Conservation (phyloP, 129 eudicot species). For the Arctium lappa region DNA sequence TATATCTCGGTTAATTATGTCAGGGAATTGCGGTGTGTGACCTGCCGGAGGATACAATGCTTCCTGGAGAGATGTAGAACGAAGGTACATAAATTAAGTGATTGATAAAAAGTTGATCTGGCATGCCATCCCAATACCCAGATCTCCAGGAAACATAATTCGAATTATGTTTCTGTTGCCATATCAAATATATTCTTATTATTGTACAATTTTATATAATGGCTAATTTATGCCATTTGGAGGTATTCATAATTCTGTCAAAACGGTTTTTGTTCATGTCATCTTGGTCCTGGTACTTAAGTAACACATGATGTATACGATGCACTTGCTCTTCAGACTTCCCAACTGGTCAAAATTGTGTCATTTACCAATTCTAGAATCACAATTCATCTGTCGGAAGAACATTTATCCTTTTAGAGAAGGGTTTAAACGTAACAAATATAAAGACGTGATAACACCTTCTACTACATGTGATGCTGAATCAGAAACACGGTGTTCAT, state of each 20-base stretch:
- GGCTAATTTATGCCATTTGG: slow-evolving; percentile 5
- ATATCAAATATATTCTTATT: slow-evolving; percentile 7
- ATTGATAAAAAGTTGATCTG: slow-evolving; percentile 1
- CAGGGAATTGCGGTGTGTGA: slow-evolving; percentile 96
- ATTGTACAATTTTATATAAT: slow-evolving; percentile 23
- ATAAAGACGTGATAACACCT: not conserved
- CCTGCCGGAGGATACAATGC: slow-evolving; percentile 95
- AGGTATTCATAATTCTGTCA: slow-evolving; percentile 20
- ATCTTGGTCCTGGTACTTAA: not conserved
- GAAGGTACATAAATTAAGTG: not conserved
- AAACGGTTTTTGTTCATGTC: slow-evolving; percentile 11
- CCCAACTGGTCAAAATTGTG: not conserved
- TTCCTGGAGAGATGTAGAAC: slow-evolving; percentile 88
- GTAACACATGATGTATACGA: not conserved
- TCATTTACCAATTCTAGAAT: not conserved
- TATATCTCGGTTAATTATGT: not conserved
- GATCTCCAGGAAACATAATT: slow-evolving; percentile 22
- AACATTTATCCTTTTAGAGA: not conserved
- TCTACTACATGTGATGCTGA: no score
- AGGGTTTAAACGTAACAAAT: no score
- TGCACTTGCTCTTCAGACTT: not conserved
- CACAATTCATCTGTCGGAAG: not conserved
- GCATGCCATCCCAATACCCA: slow-evolving; percentile 6
- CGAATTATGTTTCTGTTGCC: slow-evolving; percentile 9
- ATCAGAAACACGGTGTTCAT: no score